Conservation (phyloP, 305 asterid genomes). For the Fraxinus floribunda region DNA sequence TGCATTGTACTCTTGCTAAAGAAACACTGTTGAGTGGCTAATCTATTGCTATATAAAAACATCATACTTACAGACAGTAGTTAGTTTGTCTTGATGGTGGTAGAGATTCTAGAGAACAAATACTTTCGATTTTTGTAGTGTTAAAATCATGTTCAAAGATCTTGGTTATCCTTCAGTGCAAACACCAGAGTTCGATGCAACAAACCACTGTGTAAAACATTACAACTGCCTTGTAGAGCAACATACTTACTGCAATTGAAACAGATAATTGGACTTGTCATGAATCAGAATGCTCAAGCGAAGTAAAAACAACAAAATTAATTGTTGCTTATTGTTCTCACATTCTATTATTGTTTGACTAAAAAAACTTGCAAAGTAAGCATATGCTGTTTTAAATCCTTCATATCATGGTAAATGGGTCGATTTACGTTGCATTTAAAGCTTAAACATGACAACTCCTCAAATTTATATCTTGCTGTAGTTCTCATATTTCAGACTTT, state of each 20-base stretch:
- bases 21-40: neutral
- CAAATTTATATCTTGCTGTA: neutral
- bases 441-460: neutral
- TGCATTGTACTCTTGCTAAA: neutral
- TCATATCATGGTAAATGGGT: neutral
- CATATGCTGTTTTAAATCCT: neutral
- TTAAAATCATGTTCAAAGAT: neutral
- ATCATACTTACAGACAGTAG: neutral
- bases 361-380: too few species aligned
- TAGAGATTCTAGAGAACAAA: too few species aligned
- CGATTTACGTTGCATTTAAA: neutral
- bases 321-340: neutral
- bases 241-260: neutral
- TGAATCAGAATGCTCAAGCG: neutral
- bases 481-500: neutral
- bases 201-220: neutral
- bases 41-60: neutral
- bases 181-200: neutral
- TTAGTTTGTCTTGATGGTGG: neutral
- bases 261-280: neutral
- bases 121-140: neutral
- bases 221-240: neutral
- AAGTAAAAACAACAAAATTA: neutral
- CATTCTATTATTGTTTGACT: neutral
- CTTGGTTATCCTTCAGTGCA: neutral